Base-by-base conservation (phyloP, 2,329 filamentous ascomycete genomes). In the Xylaria sp. region DNA sequence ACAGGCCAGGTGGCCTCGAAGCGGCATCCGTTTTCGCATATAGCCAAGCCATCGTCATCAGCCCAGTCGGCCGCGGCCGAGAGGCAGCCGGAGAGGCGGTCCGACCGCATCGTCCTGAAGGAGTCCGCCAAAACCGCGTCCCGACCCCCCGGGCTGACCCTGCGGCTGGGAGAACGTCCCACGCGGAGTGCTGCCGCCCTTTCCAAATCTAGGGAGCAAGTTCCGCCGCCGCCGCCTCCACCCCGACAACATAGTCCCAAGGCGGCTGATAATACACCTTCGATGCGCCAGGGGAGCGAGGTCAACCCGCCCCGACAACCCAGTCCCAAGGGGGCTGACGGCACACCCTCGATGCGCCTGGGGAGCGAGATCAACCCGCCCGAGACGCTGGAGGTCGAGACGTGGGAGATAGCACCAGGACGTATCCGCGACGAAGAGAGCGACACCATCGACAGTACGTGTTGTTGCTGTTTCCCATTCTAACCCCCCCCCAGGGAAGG, bases 321-420 rank as follows among this genome's bases (percentile, higher is more conserved):
- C 9, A 2, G 72, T 69, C 39, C 9, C 46, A 47, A 24, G 7
- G 45, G 2, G 45, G 4, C 40, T 7, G 34, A 57, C 17, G 34
- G 56, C 17, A 6, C 9, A 2, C 29, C 24, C 26, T 20, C 38
- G 5, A 50, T 38, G 8, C 20, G 9, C 22, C 40, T 9, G 24
- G 17, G 17, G n/a, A 44, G 18, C 11, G n/a, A 37, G 13, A 26
- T 49, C 2, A 40, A 52, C 11, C 54, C 53, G 22, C 55, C 16
- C 7, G 45, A 58, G 13, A 52, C 64, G 2, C 44, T 72, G 5
- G 65, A 75, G 46, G 45, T 77, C 67, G 76, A 78, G 57, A 67
- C 69, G 2, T 78, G 76, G 76, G 77, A 79, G 60, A 57, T 77
- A 42, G 76, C 76, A 0, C 76, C 77, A 1, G 77, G 77, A 16